These are phyloP conservation scores for Hydnomerulius pinastri DNA, from an alignment of 768 basidiomycete species.

Conservation along the genomic window DNA sequence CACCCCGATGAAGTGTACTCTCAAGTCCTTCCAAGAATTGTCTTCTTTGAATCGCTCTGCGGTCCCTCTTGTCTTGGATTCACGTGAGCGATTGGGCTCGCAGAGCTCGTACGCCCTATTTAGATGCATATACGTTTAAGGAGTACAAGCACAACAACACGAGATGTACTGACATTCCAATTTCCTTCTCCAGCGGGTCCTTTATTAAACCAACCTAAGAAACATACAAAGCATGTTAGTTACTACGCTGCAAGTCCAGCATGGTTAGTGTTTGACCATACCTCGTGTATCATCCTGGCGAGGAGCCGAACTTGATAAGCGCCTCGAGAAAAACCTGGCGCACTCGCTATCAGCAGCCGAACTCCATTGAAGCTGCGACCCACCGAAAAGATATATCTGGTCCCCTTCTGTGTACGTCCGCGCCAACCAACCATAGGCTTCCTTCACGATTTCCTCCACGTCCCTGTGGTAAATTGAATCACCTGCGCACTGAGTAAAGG, in stretches of 20 bases:
- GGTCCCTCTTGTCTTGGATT: neutral
- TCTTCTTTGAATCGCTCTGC: neutral
- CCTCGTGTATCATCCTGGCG: neutral
- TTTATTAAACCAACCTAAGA: neutral
- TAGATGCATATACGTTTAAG: too few relatives aligned
- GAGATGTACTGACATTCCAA: neutral
- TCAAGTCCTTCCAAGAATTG: neutral
- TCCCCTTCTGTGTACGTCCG: neutral
- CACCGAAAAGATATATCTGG: neutral
- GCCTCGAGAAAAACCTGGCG: neutral
- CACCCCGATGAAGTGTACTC: neutral
- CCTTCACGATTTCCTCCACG: neutral
- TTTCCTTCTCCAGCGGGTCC: neutral
- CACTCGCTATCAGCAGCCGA: neutral
- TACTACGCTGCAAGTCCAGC: too few relatives aligned
- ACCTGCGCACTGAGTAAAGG: too few relatives aligned
- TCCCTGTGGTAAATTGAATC: neutral
- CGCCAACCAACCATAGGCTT: neutral
- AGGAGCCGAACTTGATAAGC: neutral
- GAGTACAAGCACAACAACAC: too few relatives aligned
- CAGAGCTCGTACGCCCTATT: neutral
- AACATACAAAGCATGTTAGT: neutral
- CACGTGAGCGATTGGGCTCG: too few relatives aligned
- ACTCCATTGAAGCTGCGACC: neutral
- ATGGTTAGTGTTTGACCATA: neutral